A percentile compares a stretch with the other conserved stretches of the same genome.
Evolutionary conservation across 257 asterid genomes (phyloP).

Genomic region (Solanum etuberosum): DNA sequence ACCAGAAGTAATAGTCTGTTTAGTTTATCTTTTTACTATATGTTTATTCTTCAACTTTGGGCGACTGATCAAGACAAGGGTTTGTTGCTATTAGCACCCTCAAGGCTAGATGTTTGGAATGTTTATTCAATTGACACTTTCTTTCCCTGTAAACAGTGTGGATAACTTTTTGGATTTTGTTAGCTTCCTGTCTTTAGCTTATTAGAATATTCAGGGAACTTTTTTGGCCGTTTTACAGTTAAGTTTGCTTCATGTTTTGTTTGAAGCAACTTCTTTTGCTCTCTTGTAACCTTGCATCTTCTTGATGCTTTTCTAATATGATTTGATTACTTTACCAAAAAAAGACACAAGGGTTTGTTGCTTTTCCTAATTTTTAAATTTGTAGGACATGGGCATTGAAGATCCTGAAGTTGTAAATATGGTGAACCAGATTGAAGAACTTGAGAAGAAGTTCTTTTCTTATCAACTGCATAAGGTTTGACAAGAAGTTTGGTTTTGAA

Average conservation of each 20-base stretch:
- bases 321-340: neutral
- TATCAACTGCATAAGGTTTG: constrained; percentile 76
- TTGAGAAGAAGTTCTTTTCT: constrained; percentile 63
- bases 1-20: neutral
- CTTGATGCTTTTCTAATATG: neutral
- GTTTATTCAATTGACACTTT: neutral
- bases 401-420: constrained; percentile 72
- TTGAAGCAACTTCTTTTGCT: neutral
- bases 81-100: neutral
- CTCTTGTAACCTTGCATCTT: neutral
- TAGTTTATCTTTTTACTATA: neutral
- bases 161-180: neutral
- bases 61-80: neutral
- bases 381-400: constrained; percentile 81
- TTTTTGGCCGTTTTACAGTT: neutral
- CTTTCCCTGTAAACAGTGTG: neutral
- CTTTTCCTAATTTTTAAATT: neutral
- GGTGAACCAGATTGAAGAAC: constrained; percentile 64
- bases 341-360: neutral
- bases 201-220: neutral
- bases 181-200: neutral
- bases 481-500: neutral
- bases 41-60: neutral
- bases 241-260: neutral
- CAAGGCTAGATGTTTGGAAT: neutral